Percentiles rank a stretch among this genome's conserved stretches.
phyloP scores from a whole-genome alignment of 2,329 filamentous ascomycete species.

The Pseudogymnoascus sp. region DNA sequence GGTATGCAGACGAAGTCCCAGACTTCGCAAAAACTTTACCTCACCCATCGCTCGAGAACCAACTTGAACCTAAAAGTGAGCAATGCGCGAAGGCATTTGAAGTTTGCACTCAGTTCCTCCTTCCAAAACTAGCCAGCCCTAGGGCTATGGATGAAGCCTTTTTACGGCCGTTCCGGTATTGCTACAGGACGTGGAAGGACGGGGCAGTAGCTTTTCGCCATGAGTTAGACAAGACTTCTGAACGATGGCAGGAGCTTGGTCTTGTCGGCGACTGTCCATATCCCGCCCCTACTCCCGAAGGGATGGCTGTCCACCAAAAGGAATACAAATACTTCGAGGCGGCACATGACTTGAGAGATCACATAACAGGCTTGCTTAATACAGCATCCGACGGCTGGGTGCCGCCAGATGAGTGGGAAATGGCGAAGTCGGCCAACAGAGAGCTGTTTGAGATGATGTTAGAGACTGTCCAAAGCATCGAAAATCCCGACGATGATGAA shows the following conservation, averaged over 20 bases:
- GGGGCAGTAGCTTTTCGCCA: slow-evolving; percentile 31
- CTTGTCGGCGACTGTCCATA: slow-evolving; percentile 28
- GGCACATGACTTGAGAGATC: slow-evolving; percentile 14
- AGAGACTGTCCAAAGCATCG: background rate
- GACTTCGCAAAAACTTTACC: slow-evolving; percentile 30
- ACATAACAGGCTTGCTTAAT: slow-evolving; percentile 11
- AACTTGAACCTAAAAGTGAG: slow-evolving; percentile 21
- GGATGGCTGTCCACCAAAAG: slow-evolving; percentile 15
- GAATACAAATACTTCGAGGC: slow-evolving; percentile 15
- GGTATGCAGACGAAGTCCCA: slow-evolving; percentile 30
- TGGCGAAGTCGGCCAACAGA: slow-evolving; percentile 5
- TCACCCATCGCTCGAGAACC: slow-evolving; percentile 16
- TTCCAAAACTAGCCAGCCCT: slow-evolving; percentile 25
- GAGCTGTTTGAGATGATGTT: slow-evolving; percentile 9
- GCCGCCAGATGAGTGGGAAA: slow-evolving; percentile 18
- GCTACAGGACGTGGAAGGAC: slow-evolving; percentile 34
- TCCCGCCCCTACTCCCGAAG: slow-evolving; percentile 12
- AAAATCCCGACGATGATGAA: background rate
- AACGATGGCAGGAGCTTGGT: slow-evolving; percentile 31
- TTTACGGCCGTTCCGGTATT: slow-evolving; percentile 33
- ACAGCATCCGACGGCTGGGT: slow-evolving; percentile 19
- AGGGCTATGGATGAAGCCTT: slow-evolving; percentile 30
- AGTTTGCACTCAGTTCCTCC: slow-evolving; percentile 24
- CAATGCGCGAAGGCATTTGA: slow-evolving; percentile 29
- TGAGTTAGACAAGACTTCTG: slow-evolving; percentile 33